A percentile compares a stretch with the other conserved stretches of the same genome.
Conservation (phyloP, 768 basidiomycete genomes). For the Rhizopogon salebrosus region DNA sequence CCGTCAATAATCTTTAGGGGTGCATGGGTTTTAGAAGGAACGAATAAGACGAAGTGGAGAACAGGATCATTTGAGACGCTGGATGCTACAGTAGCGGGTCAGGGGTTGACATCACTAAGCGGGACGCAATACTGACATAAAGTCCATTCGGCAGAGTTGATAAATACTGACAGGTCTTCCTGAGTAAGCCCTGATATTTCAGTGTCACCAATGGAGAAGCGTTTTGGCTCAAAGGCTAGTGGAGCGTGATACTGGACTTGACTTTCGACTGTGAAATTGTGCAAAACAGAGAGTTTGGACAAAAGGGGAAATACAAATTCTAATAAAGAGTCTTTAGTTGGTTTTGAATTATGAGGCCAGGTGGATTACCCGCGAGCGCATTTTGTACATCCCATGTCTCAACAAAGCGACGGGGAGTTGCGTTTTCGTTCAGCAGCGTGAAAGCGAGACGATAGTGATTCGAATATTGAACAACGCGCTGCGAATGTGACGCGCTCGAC, state of each 20-base stretch:
- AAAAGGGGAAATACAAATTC: slow-evolving; percentile 69
- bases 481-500: slow-evolving; percentile 44
- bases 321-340: slow-evolving; percentile 27
- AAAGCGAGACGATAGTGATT: slow-evolving; percentile 85
- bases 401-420: slow-evolving; percentile 54
- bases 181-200: slow-evolving; percentile 55
- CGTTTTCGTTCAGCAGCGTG: slow-evolving; percentile 88
- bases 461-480: slow-evolving; percentile 68
- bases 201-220: slow-evolving; percentile 27
- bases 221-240: slow-evolving; percentile 67
- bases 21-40: slow-evolving; percentile 64
- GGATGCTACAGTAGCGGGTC: slow-evolving; percentile 53
- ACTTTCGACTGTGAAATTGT: slow-evolving; percentile 92
- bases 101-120: background rate
- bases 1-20: slow-evolving; percentile 65
- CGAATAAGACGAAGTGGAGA: slow-evolving; percentile 85
- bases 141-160: slow-evolving; percentile 96
- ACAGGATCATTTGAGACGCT: slow-evolving; percentile 92
- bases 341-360: slow-evolving; percentile 11
- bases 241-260: slow-evolving; percentile 93
- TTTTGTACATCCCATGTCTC: slow-evolving; percentile 68
- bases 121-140: slow-evolving; percentile 51
- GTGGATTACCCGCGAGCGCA: slow-evolving; percentile 56
- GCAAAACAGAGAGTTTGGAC: slow-evolving; percentile 53
- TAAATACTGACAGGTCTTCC: slow-evolving; percentile 86